phyloP scores from a whole-genome alignment of 2,329 filamentous ascomycete species.

The Aspergillus terreus region DNA sequence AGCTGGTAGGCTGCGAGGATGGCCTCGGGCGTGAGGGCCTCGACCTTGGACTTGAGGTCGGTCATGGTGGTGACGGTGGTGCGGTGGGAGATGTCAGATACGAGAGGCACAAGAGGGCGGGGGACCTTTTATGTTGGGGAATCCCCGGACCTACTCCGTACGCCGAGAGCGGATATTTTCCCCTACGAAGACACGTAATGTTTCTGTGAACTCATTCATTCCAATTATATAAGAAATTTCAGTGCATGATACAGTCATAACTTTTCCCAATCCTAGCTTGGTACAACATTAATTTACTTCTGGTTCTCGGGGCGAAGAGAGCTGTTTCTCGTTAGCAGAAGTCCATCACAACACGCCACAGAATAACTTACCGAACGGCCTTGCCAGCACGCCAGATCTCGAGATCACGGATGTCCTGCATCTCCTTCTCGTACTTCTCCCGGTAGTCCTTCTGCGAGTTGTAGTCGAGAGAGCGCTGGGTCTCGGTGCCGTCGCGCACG shows the following conservation, averaged over 20 bases:
- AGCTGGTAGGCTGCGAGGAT: slow-evolving; percentile 68
- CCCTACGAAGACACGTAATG: not conserved
- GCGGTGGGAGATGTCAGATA: not conserved
- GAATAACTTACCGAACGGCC: slow-evolving; percentile 71
- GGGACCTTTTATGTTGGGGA: not conserved
- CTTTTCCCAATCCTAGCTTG: slow-evolving; percentile 26
- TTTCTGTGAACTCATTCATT: slow-evolving; percentile 6
- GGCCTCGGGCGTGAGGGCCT: slow-evolving; percentile 65
- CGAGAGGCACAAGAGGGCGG: not conserved
- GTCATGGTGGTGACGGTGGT: slow-evolving; percentile 10
- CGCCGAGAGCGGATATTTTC: not conserved
- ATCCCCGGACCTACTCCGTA: not conserved
- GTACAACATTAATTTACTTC: slow-evolving; percentile 54
- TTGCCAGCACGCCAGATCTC: slow-evolving; percentile 99
- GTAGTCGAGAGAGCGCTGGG: slow-evolving; percentile 93
- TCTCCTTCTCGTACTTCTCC: slow-evolving; percentile 94
- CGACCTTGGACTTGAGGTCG: slow-evolving; percentile 7
- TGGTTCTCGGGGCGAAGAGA: slow-evolving; percentile 83
- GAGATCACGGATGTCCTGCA: slow-evolving; percentile 95
- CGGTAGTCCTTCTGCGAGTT: slow-evolving; percentile 95
- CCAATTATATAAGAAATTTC: slow-evolving; percentile 14
- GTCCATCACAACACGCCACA: not conserved
- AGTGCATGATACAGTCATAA: slow-evolving; percentile 36
- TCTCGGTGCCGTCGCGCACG: slow-evolving; percentile 89
- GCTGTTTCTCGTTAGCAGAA: slow-evolving; percentile 37